phyloP scores from a whole-genome alignment of 805 yeast genomes.

The Saccharomycopsis oosterbeekiorum region DNA sequence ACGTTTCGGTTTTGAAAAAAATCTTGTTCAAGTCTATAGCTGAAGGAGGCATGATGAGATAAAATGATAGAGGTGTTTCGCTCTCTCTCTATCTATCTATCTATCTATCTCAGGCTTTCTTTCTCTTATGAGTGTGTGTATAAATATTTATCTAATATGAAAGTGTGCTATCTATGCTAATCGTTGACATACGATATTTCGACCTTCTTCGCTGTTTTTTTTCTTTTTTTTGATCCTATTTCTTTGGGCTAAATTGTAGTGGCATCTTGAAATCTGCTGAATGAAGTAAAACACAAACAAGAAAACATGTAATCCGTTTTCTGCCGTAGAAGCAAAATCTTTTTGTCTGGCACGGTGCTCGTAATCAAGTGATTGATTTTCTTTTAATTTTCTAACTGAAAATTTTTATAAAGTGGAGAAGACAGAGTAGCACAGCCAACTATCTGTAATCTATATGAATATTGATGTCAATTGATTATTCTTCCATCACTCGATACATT shows the following conservation, averaged over 20 bases:
- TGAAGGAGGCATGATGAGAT: background rate
- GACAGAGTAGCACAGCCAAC: background rate
- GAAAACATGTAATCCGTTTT: background rate
- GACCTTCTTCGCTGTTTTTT: background rate
- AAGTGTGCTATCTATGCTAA: too few relatives aligned
- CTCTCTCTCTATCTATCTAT: too few relatives aligned
- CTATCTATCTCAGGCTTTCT: background rate
- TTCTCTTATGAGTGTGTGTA: too few relatives aligned
- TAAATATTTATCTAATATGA: too few relatives aligned
- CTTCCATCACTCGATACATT: too few relatives aligned
- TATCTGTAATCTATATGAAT: too few relatives aligned
- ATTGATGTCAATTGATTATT: too few relatives aligned
- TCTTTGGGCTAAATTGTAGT: background rate
- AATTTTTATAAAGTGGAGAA: background rate
- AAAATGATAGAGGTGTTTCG: background rate
- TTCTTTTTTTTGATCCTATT: background rate
- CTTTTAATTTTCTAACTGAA: background rate
- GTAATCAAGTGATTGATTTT: background rate
- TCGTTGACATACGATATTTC: background rate
- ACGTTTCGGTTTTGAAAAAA: constrained; percentile 49
- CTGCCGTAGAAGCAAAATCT: background rate
- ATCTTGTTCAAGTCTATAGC: constrained; percentile 29
- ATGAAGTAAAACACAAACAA: constrained; percentile 1
- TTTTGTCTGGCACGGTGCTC: background rate
- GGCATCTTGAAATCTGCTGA: background rate